phyloP scores from a whole-genome alignment of 2,329 filamentous ascomycete genomes.

The Fusarium keratoplasticum region DNA sequence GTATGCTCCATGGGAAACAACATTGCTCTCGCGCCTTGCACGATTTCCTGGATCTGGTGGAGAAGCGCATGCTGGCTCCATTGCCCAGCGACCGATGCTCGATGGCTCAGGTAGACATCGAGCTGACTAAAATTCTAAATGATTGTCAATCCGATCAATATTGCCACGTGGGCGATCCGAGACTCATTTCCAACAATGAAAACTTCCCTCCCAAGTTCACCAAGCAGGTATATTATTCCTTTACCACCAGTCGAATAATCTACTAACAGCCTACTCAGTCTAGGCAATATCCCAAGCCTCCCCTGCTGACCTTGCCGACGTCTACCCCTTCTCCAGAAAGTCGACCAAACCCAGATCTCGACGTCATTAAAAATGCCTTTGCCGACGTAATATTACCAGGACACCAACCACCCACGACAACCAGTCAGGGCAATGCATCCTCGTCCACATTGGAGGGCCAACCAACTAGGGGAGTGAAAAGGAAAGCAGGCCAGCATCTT shows the following conservation, averaged over 20 bases:
- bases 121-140: too few relatives aligned
- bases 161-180: too few relatives aligned
- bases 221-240: neutral
- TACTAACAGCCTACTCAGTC: neutral
- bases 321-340: too few relatives aligned
- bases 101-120: neutral
- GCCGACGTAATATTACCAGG: neutral
- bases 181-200: neutral
- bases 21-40: neutral
- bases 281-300: too few relatives aligned
- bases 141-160: too few relatives aligned
- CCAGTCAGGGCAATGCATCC: too few relatives aligned
- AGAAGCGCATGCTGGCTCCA: neutral
- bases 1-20: neutral
- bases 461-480: neutral
- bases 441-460: too few relatives aligned
- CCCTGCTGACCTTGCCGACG: too few relatives aligned
- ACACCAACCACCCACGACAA: too few relatives aligned
- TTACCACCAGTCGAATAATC: accelerated
- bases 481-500: neutral
- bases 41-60: neutral
- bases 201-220: neutral
- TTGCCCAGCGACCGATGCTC: neutral
- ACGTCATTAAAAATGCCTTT: neutral
- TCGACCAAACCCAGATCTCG: neutral